Base-by-base conservation (phyloP, 2,329 filamentous ascomycete genomes). In the Stemphylium beticola region DNA sequence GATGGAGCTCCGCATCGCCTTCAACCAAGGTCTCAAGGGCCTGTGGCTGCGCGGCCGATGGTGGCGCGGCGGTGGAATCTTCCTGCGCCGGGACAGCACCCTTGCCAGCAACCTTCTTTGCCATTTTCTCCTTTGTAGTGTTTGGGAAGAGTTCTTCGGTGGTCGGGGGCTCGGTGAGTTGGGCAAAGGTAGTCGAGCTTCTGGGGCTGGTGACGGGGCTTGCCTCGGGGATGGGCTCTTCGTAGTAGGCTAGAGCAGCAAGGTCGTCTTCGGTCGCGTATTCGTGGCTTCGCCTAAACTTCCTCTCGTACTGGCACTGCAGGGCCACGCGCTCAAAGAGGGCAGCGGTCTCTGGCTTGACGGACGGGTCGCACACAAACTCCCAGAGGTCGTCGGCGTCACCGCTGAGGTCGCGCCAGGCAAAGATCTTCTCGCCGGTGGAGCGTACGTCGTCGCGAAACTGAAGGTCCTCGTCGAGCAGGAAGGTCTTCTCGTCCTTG, bases 261-360 rank as follows among this genome's bases (percentile, higher is more conserved):
- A 98, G 83, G 60, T 99, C 92, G 58, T 86, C 81, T 53, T 92
- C 88, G 8, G 91, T 92, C 1, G 95, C 95, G 43, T 87, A 88
- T 40, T 91, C 87, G 65, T 91, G 85, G 34, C 86, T 88, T 69
- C 88, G 90, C 60, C 91, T 86, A 76, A 95, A 96, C 76, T 96
- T 98, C 70, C 93, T 86, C 79, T 99, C 95, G 88, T 96, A 99
- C 77, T 99, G 95, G 74, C 95, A 97, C 84, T 97, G 88, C 53
- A 91, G 85, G 7, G 95, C 91, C 48, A 92, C 87, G 49, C 89
- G 82, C 70, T 93, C 87, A 74, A 99, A 98, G 14, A 88, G 85
- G 40, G 88, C 83, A 20, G 95, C 88, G 65, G 93, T 89, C 42
- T 86, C 83, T 2, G 86, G 79, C 24, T 87, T 81, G 37, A 90